Base-by-base conservation (phyloP, 192 early-diverging fungal genomes). In the Backusella tarrabulga region DNA sequence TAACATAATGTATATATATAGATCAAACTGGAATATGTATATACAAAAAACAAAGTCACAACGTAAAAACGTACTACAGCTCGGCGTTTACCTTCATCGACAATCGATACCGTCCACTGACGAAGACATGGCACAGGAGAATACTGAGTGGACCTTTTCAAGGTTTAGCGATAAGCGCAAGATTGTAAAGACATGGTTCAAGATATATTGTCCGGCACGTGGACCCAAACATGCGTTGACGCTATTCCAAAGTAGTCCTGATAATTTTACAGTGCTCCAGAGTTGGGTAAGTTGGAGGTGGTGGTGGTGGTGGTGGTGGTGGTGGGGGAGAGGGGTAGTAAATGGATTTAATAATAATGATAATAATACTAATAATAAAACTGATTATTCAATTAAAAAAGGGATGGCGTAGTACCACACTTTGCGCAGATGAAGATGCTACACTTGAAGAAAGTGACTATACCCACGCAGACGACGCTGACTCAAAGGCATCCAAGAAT, bases 1-100 rank as follows among this genome's bases (percentile, higher is more conserved):
- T 32, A 32, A 1, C 29, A n/a, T n/a, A n/a, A n/a, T 32, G 2
- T 1, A 32, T 32, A 32, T 32, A 7, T 54, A 60, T 80, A 90
- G 88, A 23, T 90, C 88, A 36, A 79, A 82, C 72, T 90, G 88
- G 88, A 88, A 88, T 23, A 81, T 88, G 71, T 90, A 88, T 54
- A 85, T 90, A 26, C 84, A 87, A 80, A 88, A 88, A 46, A 68
- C 86, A 14, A 81, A 83, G 71, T 79, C 83, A 12, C 77, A 70
- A 11, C 78, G 83, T 2, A 78, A 83, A 68, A 85, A 83, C 8
- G 54, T 76, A 5, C 21, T 76, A 1, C 83, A 86, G 52, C 77
- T 90, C 2, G 88, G 86, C 0, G 86, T 88, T 4, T 84, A 90
- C 71, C 75, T 90, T 14, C 87, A 88, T 44, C 83, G 88, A 26